Conservation (phyloP, 192 early-diverging fungal species). For the Podila epicladia region DNA sequence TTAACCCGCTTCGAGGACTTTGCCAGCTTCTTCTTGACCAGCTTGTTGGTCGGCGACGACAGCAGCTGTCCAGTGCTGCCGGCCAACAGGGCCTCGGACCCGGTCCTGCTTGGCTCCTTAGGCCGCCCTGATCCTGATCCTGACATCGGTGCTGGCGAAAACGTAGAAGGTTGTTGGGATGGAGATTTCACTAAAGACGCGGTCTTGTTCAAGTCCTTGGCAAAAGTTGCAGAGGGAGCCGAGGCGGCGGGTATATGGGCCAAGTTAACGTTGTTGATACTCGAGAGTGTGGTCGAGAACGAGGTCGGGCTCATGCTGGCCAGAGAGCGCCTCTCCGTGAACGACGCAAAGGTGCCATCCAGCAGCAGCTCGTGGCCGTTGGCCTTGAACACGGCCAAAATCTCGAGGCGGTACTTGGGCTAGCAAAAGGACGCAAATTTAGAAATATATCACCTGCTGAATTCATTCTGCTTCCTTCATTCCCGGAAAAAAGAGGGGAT, state of each 20-base stretch:
- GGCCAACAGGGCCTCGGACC: neutral
- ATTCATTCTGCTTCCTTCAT: neutral
- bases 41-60: slow-evolving; percentile 18
- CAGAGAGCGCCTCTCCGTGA: slow-evolving; percentile 51
- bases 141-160: neutral
- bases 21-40: slow-evolving; percentile 41
- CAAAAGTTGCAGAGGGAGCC: slow-evolving; percentile 26
- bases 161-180: neutral
- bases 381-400: slow-evolving; percentile 57
- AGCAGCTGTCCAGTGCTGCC: neutral
- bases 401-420: slow-evolving; percentile 59
- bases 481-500: neutral
- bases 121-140: neutral
- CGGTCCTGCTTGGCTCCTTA: neutral
- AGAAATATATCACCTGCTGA: neutral
- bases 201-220: slow-evolving; percentile 14
- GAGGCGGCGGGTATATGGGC: slow-evolving; percentile 53
- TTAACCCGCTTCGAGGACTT: slow-evolving; percentile 35
- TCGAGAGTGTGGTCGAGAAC: slow-evolving; percentile 19
- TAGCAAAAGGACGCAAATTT: slow-evolving; percentile 25
- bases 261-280: slow-evolving; percentile 42
- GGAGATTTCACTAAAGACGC: too few relatives aligned
- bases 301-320: slow-evolving; percentile 29
- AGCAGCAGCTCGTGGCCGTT: slow-evolving; percentile 57
- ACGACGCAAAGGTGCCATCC: slow-evolving; percentile 61